phyloP scores from a whole-genome alignment of 78 protist genomes.

The Speleostelium caveatum region DNA sequence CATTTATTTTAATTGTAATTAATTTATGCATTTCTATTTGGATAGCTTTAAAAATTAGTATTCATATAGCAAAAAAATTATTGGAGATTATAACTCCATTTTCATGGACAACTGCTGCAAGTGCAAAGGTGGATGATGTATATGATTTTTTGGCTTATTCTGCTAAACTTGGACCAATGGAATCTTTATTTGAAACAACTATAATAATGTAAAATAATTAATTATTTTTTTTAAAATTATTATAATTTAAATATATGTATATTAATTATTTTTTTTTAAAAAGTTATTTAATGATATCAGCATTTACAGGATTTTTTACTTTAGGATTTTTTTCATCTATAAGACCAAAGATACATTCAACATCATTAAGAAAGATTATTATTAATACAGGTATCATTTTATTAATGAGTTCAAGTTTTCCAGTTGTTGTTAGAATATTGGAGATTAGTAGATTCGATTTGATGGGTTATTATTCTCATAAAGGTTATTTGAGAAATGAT shows the following conservation, averaged over 20 bases:
- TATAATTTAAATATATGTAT: not conserved
- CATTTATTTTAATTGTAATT: constrained; percentile 21
- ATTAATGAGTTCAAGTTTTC: constrained; percentile 72
- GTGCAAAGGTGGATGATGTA: constrained; percentile 1
- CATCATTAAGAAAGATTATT: constrained; percentile 54
- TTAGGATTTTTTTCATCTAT: constrained; percentile 13
- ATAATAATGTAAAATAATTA: constrained; percentile 16
- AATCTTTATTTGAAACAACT: constrained; percentile 67
- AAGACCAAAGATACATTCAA: constrained; percentile 30
- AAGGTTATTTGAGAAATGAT: constrained; percentile 34
- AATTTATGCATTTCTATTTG: constrained; percentile 54
- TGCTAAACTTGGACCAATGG: constrained; percentile 35
- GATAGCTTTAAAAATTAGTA: constrained; percentile 43
- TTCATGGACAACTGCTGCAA: constrained; percentile 7
- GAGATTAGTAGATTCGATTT: constrained; percentile 73
- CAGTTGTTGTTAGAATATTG: constrained; percentile 60
- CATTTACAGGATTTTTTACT: constrained; percentile 64
- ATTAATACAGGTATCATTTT: constrained; percentile 54
- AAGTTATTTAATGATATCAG: constrained; percentile 59
- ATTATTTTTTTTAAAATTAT: not conserved
- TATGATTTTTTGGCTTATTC: constrained; percentile 9
- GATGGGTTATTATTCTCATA: constrained; percentile 73
- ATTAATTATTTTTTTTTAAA: not conserved
- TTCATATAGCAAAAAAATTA: constrained; percentile 11
- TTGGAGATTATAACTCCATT: not conserved